Base-by-base conservation (phyloP, 768 basidiomycete species). In the Amanita thiersii region DNA sequence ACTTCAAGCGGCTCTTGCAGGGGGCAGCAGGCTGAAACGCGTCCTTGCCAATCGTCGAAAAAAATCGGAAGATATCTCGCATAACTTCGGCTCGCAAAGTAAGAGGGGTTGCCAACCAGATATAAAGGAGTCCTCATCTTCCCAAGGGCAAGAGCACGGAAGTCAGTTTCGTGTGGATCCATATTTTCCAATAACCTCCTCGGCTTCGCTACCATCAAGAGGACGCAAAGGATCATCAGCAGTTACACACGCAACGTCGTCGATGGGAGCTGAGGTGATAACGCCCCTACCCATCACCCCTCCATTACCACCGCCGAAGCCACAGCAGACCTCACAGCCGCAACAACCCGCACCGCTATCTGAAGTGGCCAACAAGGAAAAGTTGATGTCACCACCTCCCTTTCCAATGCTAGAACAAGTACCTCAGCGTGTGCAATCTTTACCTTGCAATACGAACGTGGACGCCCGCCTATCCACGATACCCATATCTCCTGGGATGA, bases 31-130 rank as follows among this genome's bases (percentile, higher is more conserved):
- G 52, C 58, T 83, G 36, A 79, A 74, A 52, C 77, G 79, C 42
- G 77, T 70, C 3, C 76, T 79, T 51, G 76, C 62, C 31, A 64
- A 56, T 14, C 68, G 78, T 34, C 64, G 75, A 46, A 80, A 77
- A 63, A 75, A 73, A 55, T 69, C 75, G 5, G 73, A 74, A 51
- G 73, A 76, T 51, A 52, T 58, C 37, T 53, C 34, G 25, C 23
- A 28, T 9, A 14, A 21, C 11, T 29, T 29, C 3, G 42, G 39
- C 38, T 36, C 33, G 14, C 21, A 21, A 14, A 36, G 14, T 19
- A 43, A 35, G 12, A 26, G 41, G 20, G n/a, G 26, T n/a, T 11
- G 11, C 18, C 35, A 32, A 32, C 29, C 31, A 1, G 30, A 40
- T 17, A 28, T 10, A 21, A 32, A 21, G 24, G 32, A 26, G 11